Evolutionary conservation across 1,284 basidiomycete genomes (phyloP), one percentile per base, ranked within the genome.

Genomic region (Cutaneotrichosporon cutaneum): DNA sequence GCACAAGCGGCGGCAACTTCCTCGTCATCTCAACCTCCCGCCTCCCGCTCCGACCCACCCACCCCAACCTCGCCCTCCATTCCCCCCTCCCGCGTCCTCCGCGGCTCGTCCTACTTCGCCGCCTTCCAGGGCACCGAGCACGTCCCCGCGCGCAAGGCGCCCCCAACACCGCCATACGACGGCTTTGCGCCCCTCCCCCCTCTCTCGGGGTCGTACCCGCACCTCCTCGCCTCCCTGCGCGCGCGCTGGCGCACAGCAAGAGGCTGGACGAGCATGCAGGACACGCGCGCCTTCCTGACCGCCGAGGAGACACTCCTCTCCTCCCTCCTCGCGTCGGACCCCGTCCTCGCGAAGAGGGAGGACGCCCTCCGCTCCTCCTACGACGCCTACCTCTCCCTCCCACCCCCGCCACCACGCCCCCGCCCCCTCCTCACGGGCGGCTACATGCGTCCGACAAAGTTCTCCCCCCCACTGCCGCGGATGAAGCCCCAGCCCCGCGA

Each of bases 401-500:
- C 35, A 6, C 33, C 33, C 3, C 52, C 52, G 0, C 52, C 35
- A 1, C 21, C 33, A 2, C 50, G 3, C 39, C 1, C 26, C 47
- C 39, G 85, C 1, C 85, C 88, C 4, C 85, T 87, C 42, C 76
- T 90, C 58, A 90, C 88, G 1, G 89, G 90, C 4, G 83, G 82
- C 5, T 84, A 85, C 71, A 72, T 90, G 27, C 85, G 85, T 11
- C 83, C 89, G 0, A 83, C 87, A 0, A 56, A 84, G 8, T 85
- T 79, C 76, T 86, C 90, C 72, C 81, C 77, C 0, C 88, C 89
- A 0, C 82, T 94, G 8, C 90, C 90, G 0, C 84, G 89, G 0
- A 77, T 94, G 68, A 86, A 84, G 59, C 90, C 89, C 0, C 90
- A 94, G 66, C 92, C 92, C 0, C 65, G 78, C 2, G 80, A 83